Conservation (phyloP, 23 red algal genomes). For the Gracilaria caudata region DNA sequence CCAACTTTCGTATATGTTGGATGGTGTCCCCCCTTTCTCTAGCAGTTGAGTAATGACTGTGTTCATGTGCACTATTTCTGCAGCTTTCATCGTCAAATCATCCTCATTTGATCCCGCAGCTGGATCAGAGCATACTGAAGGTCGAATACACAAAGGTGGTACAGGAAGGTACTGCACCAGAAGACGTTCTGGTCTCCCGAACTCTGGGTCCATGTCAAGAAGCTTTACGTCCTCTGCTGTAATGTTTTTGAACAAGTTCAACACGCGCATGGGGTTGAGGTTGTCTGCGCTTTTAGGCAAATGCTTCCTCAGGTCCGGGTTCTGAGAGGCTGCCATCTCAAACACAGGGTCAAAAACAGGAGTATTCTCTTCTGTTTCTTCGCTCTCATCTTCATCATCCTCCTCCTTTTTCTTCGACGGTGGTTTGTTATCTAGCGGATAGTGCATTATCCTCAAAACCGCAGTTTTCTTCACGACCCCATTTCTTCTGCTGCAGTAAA, state of each 20-base stretch:
- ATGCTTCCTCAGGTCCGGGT: conserved; percentile 79
- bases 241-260: conserved; percentile 81
- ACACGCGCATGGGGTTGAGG: conserved; percentile 81
- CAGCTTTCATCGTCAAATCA: conserved; percentile 94
- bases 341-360: conserved; percentile 49
- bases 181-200: conserved; percentile 85
- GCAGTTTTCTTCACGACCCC: conserved; percentile 87
- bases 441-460: conserved; percentile 79
- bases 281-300: conserved; percentile 79
- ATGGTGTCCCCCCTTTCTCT: conserved; percentile 59
- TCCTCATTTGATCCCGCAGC: conserved; percentile 91
- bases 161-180: conserved; percentile 87
- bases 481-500: conserved; percentile 77
- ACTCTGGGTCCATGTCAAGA: conserved; percentile 85
- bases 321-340: conserved; percentile 41
- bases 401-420: conserved; percentile 67
- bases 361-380: conserved; percentile 47
- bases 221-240: conserved; percentile 78
- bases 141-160: conserved; percentile 95
- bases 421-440: conserved; percentile 73
- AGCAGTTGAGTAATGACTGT: conserved; percentile 69
- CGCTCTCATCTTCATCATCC: conserved; percentile 73
- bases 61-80: conserved; percentile 89
- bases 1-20: conserved; percentile 90
- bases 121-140: conserved; percentile 89